Evolutionary conservation across 495 filamentous ascomycete genomes (phyloP), one percentile per base, ranked within the genome.

Genomic region (Sporormia fimetaria): DNA sequence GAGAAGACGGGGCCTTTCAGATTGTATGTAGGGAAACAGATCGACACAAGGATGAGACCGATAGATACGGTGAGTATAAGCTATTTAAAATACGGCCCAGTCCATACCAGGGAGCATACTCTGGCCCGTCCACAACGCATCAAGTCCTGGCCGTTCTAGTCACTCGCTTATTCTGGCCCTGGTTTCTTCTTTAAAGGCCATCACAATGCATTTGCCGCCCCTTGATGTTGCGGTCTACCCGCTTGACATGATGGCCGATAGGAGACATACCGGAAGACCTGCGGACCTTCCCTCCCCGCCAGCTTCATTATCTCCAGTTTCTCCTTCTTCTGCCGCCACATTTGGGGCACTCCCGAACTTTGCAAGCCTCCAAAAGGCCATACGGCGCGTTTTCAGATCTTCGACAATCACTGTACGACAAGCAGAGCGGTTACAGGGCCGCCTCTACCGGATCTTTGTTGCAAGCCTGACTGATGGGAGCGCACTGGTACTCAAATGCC

Each of bases 381-480:
- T 74, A 8, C 62, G 60, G 16, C 57, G 50, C 47, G 37, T 55
- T 57, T 38, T 73, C 57, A 45, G 61, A 50, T 48, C 62, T 54
- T 39, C 55, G 46, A 63, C 23, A 55, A 66, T 47, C 31, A 53
- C 47, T 31, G 49, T 76, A n/a, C 62, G 58, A 36, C 55, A 55
- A 39, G 57, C 67, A 2, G 66, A 70, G 38, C 58, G 56, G 7
- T 57, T 77, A 15, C 42, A 51, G 12, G 65, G 64, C 11, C 68
- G 69, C 48, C 54, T 78, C 15, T 67, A 77, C 55, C 63, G 66
- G 4, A 59, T 77, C 14, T 72, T 68, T 33, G 54, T 65, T 1
- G 50, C 80, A 6, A 63, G 53, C 25, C 67, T 78, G 21, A 69
- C 72, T 0, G 74, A 78, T 40, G 69, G 68, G 14, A 58, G 57